Evolutionary conservation across 176 grass and related monocot species (phyloP).

Genomic region (Triticum timopheevii): DNA sequence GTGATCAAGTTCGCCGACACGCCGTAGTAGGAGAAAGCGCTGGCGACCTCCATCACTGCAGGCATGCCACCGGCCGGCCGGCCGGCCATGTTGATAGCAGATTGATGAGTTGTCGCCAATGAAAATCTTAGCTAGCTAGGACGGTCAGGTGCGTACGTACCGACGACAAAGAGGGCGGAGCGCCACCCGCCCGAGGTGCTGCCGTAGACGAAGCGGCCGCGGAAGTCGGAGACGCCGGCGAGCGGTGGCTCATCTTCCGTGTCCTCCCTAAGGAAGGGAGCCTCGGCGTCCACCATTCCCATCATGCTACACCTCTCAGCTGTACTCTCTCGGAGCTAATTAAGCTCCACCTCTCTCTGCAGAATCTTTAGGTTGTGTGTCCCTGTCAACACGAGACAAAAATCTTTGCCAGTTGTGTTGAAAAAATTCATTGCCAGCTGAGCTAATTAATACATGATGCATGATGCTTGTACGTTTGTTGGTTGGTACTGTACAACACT

Average conservation of each 20-base stretch:
- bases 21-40: constrained; percentile 56
- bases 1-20: constrained; percentile 62
- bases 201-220: constrained; percentile 32
- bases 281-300: background rate
- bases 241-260: background rate
- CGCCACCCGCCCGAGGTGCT: constrained; percentile 48
- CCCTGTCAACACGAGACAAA: too few species aligned
- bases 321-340: too few species aligned
- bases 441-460: too few species aligned
- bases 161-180: constrained; percentile 53
- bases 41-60: constrained; percentile 49
- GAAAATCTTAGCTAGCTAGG: background rate
- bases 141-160: background rate
- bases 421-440: too few species aligned
- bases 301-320: too few species aligned
- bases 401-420: too few species aligned
- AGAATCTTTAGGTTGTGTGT: too few species aligned
- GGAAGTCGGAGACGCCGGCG: constrained; percentile 45
- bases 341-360: too few species aligned
- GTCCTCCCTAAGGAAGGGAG: background rate
- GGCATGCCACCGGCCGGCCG: too few species aligned
- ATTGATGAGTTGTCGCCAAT: background rate
- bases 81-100: too few species aligned
- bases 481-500: too few species aligned
- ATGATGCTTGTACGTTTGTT: too few species aligned